Base-by-base conservation (phyloP, 257 asterid genomes). In the Ajuga chamaepitys region DNA sequence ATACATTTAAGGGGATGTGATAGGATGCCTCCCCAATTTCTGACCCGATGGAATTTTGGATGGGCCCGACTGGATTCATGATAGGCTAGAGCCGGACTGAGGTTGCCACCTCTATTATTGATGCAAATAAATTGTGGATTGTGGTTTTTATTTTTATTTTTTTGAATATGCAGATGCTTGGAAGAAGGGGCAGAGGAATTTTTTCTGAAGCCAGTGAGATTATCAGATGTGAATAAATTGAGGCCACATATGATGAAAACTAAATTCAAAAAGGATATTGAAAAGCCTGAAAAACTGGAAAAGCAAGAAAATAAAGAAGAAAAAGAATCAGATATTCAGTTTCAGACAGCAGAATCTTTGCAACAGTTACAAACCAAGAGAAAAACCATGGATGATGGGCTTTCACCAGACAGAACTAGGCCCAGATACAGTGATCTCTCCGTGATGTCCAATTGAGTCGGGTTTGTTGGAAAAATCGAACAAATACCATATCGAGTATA, bases 111-210 rank as follows among this genome's bases (percentile, higher is more conserved):
- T n/a, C n/a, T n/a, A n/a, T n/a, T n/a, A n/a, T n/a, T n/a, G n/a
- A n/a, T n/a, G n/a, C n/a, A n/a, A n/a, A n/a, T n/a, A n/a, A n/a
- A n/a, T n/a, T n/a, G n/a, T n/a, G n/a, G n/a, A n/a, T n/a, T n/a
- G n/a, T n/a, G n/a, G n/a, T n/a, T n/a, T n/a, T n/a, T n/a, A 37
- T 52, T 7, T 26, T 11, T 4, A 13, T 24, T 22, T 25, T 9
- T 45, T 2, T 9, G 5, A 1, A 11, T 8, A 53, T 16, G n/a
- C 83, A 90, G 97, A 76, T 91, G 98, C 62, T 85, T 91, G 65
- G 91, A 91, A 66, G 95, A 77, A 82, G 98, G 98, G 30, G 96
- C 98, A 41, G 95, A 91, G 58, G 96, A 88, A 61, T 91, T 88
- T 55, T 80, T 88, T 21, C 86, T 91, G 41, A 91, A 91, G 73